Conservation (phyloP, 805 yeast genomes). For the Yamadazyma ubonensis region DNA sequence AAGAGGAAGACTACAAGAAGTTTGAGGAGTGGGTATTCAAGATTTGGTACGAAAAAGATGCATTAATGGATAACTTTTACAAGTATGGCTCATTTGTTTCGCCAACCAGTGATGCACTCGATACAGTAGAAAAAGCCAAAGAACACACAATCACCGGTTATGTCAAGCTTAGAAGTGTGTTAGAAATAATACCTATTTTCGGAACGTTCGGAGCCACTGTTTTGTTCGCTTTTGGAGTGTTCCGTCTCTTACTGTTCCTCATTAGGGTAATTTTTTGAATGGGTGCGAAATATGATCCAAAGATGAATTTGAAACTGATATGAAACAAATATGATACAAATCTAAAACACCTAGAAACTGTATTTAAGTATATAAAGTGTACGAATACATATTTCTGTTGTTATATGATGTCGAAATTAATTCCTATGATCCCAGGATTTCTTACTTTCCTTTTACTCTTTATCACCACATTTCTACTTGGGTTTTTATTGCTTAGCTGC, state of each 20-base stretch:
- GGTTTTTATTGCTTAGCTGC: constrained; percentile 59
- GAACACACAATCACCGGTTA: constrained; percentile 23
- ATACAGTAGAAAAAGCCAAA: constrained; percentile 15
- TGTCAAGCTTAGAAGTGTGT: constrained; percentile 21
- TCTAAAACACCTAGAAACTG: too few relatives aligned
- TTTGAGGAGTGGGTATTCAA: constrained; percentile 76
- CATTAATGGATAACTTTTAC: constrained; percentile 60
- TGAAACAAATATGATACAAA: background rate
- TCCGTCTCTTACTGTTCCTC: constrained; percentile 1
- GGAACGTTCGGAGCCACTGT: constrained; percentile 12
- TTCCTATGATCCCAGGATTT: constrained; percentile 18
- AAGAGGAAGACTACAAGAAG: constrained; percentile 38
- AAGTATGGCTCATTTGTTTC: constrained; percentile 50
- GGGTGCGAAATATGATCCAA: constrained; percentile 7
- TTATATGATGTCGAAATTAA: constrained; percentile 11
- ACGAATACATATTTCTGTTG: too few relatives aligned
- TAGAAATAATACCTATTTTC: constrained; percentile 18
- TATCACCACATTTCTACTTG: constrained; percentile 49
- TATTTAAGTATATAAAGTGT: too few relatives aligned
- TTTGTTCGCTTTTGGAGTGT: constrained; percentile 10
- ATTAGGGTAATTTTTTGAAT: background rate
- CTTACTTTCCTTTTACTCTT: constrained; percentile 42
- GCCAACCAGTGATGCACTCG: constrained; percentile 6
- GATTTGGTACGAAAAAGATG: constrained; percentile 79
- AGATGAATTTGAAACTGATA: constrained; percentile 6